Evolutionary conservation across 2,329 filamentous ascomycete species (phyloP), one percentile per base, ranked within the genome.

Genomic region (Hypoxylon sp.): DNA sequence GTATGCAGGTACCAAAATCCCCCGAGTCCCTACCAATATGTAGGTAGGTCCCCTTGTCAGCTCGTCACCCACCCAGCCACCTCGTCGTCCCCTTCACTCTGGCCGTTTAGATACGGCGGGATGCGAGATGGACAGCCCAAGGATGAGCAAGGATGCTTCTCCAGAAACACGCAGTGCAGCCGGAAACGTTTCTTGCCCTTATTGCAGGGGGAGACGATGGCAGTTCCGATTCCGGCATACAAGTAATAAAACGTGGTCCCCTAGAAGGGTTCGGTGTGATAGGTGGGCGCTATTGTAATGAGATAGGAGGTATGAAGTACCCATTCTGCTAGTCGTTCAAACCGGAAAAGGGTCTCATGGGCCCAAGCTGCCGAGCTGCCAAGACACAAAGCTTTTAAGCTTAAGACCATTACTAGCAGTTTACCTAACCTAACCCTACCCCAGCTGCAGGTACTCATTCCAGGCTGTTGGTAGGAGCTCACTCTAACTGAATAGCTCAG

Each of bases 1-100:
- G 17, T 56, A 56, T 55, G 52, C 56, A 63, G 60, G 56, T 54
- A 63, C 60, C n/a, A 47, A 40, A 60, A 56, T 58, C 50, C 51
- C 35, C n/a, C n/a, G n/a, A n/a, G n/a, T n/a, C n/a, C n/a, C n/a
- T n/a, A n/a, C n/a, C n/a, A n/a, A n/a, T n/a, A n/a, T n/a, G n/a
- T n/a, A n/a, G n/a, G n/a, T n/a, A n/a, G n/a, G n/a, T n/a, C n/a
- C n/a, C n/a, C n/a, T n/a, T n/a, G n/a, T n/a, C n/a, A n/a, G n/a
- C n/a, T n/a, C n/a, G n/a, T n/a, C n/a, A n/a, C n/a, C n/a, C n/a
- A n/a, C n/a, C n/a, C n/a, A n/a, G n/a, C n/a, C n/a, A n/a, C n/a
- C n/a, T n/a, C n/a, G n/a, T n/a, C n/a, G n/a, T n/a, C n/a, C n/a
- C n/a, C n/a, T n/a, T n/a, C n/a, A n/a, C n/a, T n/a, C n/a, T n/a